phyloP scores from a whole-genome alignment of 2,329 filamentous ascomycete genomes.

The Apiospora arundinis region DNA sequence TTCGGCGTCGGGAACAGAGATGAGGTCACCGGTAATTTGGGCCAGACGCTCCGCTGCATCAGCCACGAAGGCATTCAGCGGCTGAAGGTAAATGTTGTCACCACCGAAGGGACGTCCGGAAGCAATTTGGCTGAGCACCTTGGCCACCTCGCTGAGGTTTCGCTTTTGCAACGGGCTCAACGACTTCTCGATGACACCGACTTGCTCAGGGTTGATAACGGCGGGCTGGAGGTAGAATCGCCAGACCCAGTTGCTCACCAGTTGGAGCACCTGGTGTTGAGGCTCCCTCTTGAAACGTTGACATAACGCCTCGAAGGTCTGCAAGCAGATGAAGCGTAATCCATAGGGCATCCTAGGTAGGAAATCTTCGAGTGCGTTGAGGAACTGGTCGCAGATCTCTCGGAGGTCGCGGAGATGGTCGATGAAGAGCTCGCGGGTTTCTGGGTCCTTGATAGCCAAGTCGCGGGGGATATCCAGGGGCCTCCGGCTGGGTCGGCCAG shows the following conservation, averaged over 20 bases:
- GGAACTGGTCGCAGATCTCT: slow-evolving; percentile 92
- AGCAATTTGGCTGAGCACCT: slow-evolving; percentile 88
- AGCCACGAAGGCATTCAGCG: slow-evolving; percentile 87
- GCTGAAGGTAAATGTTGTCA: slow-evolving; percentile 94
- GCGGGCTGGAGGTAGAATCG: slow-evolving; percentile 92
- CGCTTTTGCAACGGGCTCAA: slow-evolving; percentile 91
- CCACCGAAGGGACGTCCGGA: slow-evolving; percentile 90
- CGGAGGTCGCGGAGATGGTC: slow-evolving; percentile 91
- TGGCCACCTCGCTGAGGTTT: slow-evolving; percentile 88
- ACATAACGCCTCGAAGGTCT: slow-evolving; percentile 81
- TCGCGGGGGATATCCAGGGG: slow-evolving; percentile 87
- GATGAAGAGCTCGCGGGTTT: slow-evolving; percentile 92
- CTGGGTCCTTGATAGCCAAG: slow-evolving; percentile 92
- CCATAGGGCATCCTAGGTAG: slow-evolving; percentile 92
- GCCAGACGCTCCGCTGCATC: slow-evolving; percentile 83
- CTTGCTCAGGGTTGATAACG: slow-evolving; percentile 86
- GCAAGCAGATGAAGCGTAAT: slow-evolving; percentile 83
- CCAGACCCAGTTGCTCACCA: slow-evolving; percentile 93
- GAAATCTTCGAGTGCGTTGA: slow-evolving; percentile 80
- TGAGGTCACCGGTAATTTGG: slow-evolving; percentile 77
- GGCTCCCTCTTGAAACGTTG: slow-evolving; percentile 82
- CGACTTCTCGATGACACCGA: slow-evolving; percentile 88
- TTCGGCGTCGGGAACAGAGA: slow-evolving; percentile 86
- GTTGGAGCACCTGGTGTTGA: slow-evolving; percentile 77
- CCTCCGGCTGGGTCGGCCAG: slow-evolving; percentile 81